Base-by-base conservation (phyloP, 306 rosid species). In the Gleditsia sinensis region DNA sequence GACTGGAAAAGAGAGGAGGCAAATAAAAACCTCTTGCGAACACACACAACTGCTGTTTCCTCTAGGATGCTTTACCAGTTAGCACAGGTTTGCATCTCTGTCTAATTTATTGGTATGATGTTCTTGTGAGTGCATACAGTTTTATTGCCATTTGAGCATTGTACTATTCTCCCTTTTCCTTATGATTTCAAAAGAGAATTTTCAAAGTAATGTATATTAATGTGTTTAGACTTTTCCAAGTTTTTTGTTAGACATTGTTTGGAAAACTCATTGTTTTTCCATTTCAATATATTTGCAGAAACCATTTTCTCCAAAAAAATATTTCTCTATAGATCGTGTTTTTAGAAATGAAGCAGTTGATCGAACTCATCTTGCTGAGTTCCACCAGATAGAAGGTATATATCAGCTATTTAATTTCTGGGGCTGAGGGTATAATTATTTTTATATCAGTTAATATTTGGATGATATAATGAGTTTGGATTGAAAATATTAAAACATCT, bases 311-410 rank as follows among this genome's bases (percentile, higher is more conserved):
- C 97, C 97, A 1, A 88, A 92, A 76, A 94, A 87, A 71, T 94
- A 94, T 82, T 92, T 87, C 89, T 94, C 99, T 27, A 94, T 94
- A 54, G 97, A 94, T 69, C 96, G 99, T 23, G 99, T 94, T 6
- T 94, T 94, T 84, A 87, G 99, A 81, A 94, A 94, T 81, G 99
- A 94, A 78, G 99, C 99, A 3, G 97, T 94, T 6, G 99, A 94
- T 83, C 88, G 99, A 46, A 94, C 98, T 27, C 98, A 94, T 84
- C 98, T 94, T 74, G 96, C 98, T 5, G 98, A 94, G 82, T 94
- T 94, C 84, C 98, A 92, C 85, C 98, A 94, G 82, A 94, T 94
- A 28, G 98, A 94, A 94, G 98, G 98, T 94, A 83, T 40, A 28
- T 28, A 24, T 61, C 36, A 57, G 48, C 77, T 84, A 69, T 8